Evolutionary conservation across 495 filamentous ascomycete genomes (phyloP), one percentile per base, ranked within the genome.

Genomic region (Xylaria palmicola): DNA sequence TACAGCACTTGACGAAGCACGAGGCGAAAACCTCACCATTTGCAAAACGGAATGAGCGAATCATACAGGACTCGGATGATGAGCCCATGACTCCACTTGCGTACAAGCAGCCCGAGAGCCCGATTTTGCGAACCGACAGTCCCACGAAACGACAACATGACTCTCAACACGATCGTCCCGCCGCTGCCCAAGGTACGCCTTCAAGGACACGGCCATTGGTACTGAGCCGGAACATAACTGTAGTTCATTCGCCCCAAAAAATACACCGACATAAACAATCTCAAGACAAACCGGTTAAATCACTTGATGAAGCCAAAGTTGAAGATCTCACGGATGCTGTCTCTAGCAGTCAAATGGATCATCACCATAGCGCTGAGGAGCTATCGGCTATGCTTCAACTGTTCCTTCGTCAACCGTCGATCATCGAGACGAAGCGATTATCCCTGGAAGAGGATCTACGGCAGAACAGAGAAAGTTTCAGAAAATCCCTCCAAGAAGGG

Each of bases 51-150:
- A 47, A 72, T 53, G 58, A 69, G 13, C 66, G 68, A 6, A 52
- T 75, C 26, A 76, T 83, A 24, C 62, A 70, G 62, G 82, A 84
- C 60, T 84, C 82, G 1, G 81, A 83, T 52, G 81, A 84, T 26
- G 80, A 81, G 12, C 62, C 67, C 3, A 40, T 67, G 20, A 73
- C 71, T 19, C 69, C 77, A 8, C 67, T 62, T 22, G 47, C 56
- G 22, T 58, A 67, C 19, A 61, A 62, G 39, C 27, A 36, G 30
- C 60, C 60, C 8, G 63, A 34, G 19, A 64, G 63, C 34, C 32
- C 24, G 13, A 57, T 62, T 13, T 48, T 59, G 44, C 61, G 48
- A 50, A 65, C 63, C 19, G 50, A 41, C 19, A 61, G 54, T 9
- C 68, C 62, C 17, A 55, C 48, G 6, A 72, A 55, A 57, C 34